These are phyloP conservation scores for Phragmites australis DNA, from an alignment of 176 grass and related monocot species.

Conservation along the genomic window DNA sequence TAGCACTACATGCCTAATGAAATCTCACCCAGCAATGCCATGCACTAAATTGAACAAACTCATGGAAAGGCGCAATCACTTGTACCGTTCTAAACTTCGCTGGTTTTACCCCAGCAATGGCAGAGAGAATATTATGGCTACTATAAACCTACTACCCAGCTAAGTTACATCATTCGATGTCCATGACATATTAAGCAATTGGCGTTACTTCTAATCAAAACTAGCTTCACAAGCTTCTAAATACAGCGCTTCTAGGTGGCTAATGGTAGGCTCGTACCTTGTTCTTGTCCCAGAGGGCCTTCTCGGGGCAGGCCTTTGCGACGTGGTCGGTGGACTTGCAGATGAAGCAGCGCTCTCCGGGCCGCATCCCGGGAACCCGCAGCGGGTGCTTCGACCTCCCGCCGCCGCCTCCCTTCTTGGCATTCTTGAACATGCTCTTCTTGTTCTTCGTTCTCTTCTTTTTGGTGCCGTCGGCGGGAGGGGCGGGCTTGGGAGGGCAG, in stretches of 20 bases:
- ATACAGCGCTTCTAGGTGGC: neutral
- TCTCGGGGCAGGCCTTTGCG: slow-evolving; percentile 87
- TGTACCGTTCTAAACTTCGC: neutral
- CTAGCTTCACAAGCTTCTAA: neutral
- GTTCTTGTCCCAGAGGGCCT: slow-evolving; percentile 86
- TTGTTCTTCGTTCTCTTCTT: slow-evolving; percentile 54
- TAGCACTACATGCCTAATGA: neutral
- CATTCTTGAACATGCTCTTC: slow-evolving; percentile 53
- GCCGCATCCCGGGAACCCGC: slow-evolving; percentile 84
- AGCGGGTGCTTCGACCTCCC: slow-evolving; percentile 70
- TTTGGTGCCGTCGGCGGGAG: slow-evolving; percentile 31
- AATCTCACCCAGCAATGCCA: neutral
- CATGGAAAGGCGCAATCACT: neutral
- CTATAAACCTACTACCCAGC: neutral
- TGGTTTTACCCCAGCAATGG: neutral
- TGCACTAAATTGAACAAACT: neutral
- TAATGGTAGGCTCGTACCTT: slow-evolving; percentile 52
- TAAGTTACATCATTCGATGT: slow-evolving; percentile 2
- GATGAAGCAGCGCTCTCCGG: slow-evolving; percentile 97
- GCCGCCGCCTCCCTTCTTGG: slow-evolving; percentile 31
- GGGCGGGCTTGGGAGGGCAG: slow-evolving; percentile 40
- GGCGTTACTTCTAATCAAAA: neutral
- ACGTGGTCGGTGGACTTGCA: slow-evolving; percentile 85
- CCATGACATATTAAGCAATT: slow-evolving; percentile 4
- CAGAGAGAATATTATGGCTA: neutral